These are phyloP conservation scores for Teunomyces lycoperdinae DNA, from an alignment of 805 yeast species.

Conservation along the genomic window DNA sequence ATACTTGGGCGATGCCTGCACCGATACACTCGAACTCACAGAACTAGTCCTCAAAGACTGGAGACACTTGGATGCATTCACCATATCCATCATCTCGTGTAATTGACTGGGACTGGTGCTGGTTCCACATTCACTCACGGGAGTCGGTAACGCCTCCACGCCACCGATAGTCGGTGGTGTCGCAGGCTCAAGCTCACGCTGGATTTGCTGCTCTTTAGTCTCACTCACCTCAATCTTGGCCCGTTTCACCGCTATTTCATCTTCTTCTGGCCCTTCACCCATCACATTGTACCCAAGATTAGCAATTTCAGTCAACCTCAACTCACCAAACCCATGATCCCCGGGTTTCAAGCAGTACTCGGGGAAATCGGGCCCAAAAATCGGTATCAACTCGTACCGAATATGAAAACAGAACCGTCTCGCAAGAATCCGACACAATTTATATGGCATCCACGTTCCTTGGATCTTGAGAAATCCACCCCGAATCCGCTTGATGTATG, in stretches of 20 bases:
- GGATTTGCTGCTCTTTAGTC: neutral
- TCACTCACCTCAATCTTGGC: too few relatives aligned
- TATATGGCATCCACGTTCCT: slow-evolving; percentile 88
- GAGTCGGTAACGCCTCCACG: neutral
- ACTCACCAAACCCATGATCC: slow-evolving; percentile 64
- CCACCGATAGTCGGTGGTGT: neutral
- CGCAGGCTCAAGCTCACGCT: neutral
- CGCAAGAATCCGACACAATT: slow-evolving; percentile 65
- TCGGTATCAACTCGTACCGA: slow-evolving; percentile 70
- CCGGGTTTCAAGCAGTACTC: slow-evolving; percentile 55
- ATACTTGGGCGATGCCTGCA: neutral
- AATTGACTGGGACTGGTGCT: neutral
- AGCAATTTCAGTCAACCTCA: slow-evolving; percentile 38
- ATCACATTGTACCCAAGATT: slow-evolving; percentile 7
- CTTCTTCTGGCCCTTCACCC: neutral
- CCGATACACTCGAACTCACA: neutral
- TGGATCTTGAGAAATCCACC: slow-evolving; percentile 92
- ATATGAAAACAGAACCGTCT: slow-evolving; percentile 74
- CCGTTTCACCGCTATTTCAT: too few relatives aligned
- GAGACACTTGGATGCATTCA: slow-evolving; percentile 36
- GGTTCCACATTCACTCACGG: neutral
- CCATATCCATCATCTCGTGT: slow-evolving; percentile 27
- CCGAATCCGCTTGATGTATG: slow-evolving; percentile 66
- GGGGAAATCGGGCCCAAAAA: slow-evolving; percentile 74
- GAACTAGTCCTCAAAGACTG: slow-evolving; percentile 18